These are phyloP conservation scores for Bacterosira constricta DNA, from an alignment of 108 stramenopile species.

Conservation along the genomic window DNA sequence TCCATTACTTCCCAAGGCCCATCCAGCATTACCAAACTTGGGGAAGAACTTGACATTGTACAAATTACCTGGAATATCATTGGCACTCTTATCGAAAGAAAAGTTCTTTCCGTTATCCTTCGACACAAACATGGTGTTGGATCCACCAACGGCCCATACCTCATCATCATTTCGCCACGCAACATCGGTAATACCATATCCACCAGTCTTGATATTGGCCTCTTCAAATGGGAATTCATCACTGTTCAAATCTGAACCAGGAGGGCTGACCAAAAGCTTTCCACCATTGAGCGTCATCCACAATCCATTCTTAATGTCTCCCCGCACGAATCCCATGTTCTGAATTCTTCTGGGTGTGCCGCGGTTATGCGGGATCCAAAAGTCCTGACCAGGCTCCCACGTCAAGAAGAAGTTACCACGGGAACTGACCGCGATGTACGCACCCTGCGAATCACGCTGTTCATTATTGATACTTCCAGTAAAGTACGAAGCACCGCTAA, in stretches of 20 bases:
- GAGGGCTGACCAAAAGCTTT: constrained; percentile 68
- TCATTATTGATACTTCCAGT: constrained; percentile 92
- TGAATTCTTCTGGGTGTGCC: constrained; percentile 95
- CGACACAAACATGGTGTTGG: constrained; percentile 92
- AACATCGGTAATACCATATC: constrained; percentile 96
- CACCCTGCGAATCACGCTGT: constrained; percentile 82
- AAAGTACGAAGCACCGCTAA: constrained; percentile 94
- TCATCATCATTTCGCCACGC: constrained; percentile 91
- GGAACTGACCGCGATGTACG: constrained; percentile 89
- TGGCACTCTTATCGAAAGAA: constrained; percentile 90
- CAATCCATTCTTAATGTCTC: constrained; percentile 89
- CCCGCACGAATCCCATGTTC: constrained; percentile 96
- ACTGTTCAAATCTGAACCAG: constrained; percentile 55
- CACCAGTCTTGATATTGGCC: constrained; percentile 95
- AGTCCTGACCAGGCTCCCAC: constrained; percentile 97
- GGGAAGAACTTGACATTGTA: constrained; percentile 97
- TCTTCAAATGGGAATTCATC: constrained; percentile 85
- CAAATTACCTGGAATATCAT: constrained; percentile 93
- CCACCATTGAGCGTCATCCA: constrained; percentile 99
- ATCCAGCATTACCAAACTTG: constrained; percentile 87
- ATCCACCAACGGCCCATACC: constrained; percentile 97
- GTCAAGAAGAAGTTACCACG: constrained; percentile 98
- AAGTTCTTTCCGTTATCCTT: constrained; percentile 94
- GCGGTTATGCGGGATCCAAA: constrained; percentile 98
- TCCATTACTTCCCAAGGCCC: constrained; percentile 93